These are phyloP conservation scores for Entomortierella lignicola DNA, from an alignment of 192 early-diverging fungal species.

Conservation along the genomic window DNA sequence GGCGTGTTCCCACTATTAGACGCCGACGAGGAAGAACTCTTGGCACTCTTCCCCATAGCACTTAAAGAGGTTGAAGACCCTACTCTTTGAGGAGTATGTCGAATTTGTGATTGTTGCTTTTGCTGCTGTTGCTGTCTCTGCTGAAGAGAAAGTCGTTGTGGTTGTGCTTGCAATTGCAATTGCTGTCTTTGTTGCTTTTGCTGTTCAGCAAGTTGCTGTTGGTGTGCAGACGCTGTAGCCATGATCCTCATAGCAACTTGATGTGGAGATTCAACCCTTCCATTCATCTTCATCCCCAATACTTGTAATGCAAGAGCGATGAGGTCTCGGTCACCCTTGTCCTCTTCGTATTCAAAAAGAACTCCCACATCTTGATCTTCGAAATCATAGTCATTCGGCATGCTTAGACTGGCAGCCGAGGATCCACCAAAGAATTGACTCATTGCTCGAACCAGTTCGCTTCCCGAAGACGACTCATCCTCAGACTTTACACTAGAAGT, in stretches of 20 bases:
- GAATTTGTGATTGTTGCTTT: constrained; percentile 1
- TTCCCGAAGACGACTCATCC: neutral
- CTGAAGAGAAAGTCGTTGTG: neutral
- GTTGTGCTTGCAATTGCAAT: neutral
- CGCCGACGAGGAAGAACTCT: neutral
- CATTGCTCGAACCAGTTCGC: constrained; percentile 31
- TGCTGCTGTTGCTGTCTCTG: constrained; percentile 6
- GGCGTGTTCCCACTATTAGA: neutral
- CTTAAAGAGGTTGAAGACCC: too few relatives aligned
- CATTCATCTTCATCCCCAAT: constrained; percentile 75
- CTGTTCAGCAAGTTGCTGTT: constrained; percentile 33
- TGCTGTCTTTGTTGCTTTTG: constrained; percentile 7
- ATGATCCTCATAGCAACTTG: constrained; percentile 69
- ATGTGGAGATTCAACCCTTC: constrained; percentile 68
- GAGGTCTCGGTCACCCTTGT: constrained; percentile 76
- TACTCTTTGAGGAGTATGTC: neutral
- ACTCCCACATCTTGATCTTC: constrained; percentile 11
- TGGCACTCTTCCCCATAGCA: neutral
- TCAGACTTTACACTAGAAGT: neutral
- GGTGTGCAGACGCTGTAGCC: constrained; percentile 36
- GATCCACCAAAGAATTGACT: constrained; percentile 31
- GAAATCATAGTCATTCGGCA: constrained; percentile 2
- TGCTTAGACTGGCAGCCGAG: constrained; percentile 5
- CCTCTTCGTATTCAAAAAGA: constrained; percentile 62
- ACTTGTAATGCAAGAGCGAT: constrained; percentile 83